These are phyloP conservation scores for Stevia rebaudiana DNA, from an alignment of 140 eudicot genomes.

Conservation along the genomic window DNA sequence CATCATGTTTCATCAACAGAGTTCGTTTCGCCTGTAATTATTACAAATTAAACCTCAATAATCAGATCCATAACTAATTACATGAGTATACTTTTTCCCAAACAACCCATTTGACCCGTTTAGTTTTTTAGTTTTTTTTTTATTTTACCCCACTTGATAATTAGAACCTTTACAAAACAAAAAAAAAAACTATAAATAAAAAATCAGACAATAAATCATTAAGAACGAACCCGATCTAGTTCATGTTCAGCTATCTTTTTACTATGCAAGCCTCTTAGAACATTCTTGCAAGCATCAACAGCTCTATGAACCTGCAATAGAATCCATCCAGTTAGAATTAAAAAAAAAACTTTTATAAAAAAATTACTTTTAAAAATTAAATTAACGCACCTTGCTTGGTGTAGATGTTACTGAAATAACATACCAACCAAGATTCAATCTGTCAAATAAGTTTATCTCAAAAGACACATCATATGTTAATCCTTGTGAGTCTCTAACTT, in stretches of 20 bases:
- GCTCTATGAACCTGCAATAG: conserved; percentile 76
- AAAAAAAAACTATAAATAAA: background rate
- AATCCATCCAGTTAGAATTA: conserved; percentile 15
- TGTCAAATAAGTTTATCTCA: conserved; percentile 83
- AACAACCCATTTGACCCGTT: background rate
- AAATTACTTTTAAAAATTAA: background rate
- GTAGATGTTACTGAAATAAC: conserved; percentile 97
- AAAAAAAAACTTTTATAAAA: background rate
- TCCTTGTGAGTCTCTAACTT: conserved; percentile 96
- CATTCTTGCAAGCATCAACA: conserved; percentile 96
- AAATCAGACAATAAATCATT: background rate
- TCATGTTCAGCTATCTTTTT: conserved; percentile 73
- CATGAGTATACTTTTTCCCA: background rate
- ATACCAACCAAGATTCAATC: conserved; percentile 95
- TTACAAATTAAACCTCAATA: conserved; percentile 7
- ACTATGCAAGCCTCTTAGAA: conserved; percentile 82
- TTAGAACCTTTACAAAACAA: background rate
- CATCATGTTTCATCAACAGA: conserved; percentile 92
- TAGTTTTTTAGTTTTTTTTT: too few relatives aligned
- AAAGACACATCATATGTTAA: conserved; percentile 95
- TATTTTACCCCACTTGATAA: background rate
- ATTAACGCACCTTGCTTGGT: conserved; percentile 68
- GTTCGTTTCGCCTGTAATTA: conserved; percentile 75
- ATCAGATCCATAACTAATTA: conserved; percentile 4
- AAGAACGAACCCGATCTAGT: conserved; percentile 76